Evolutionary conservation across 768 basidiomycete genomes (phyloP).

Genomic region (Phylloporus scabripes): DNA sequence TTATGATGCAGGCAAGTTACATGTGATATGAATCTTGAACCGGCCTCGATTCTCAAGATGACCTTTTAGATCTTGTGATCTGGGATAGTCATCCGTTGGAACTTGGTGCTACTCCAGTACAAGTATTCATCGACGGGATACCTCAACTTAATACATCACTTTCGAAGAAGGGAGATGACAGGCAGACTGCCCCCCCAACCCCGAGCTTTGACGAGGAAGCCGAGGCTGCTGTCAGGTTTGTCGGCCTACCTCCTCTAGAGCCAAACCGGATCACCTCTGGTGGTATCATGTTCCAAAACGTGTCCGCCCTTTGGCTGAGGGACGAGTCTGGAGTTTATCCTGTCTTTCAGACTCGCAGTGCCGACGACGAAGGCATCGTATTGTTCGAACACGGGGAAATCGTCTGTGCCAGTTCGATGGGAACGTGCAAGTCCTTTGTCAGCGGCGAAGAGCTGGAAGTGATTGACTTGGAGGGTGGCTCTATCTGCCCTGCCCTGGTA

Average conservation of each 20-base stretch:
- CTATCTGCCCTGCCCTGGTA: slow-evolving; percentile 54
- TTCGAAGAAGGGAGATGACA: slow-evolving; percentile 39
- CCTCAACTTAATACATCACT: slow-evolving; percentile 45
- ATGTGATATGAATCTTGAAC: background rate
- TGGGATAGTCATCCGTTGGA: slow-evolving; percentile 78
- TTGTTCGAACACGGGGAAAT: slow-evolving; percentile 52
- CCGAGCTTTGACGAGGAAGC: slow-evolving; percentile 63
- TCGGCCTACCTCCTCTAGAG: slow-evolving; percentile 65
- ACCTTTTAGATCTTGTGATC: slow-evolving; percentile 41
- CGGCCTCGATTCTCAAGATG: background rate
- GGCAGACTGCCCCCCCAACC: slow-evolving; percentile 47
- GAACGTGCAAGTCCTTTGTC: slow-evolving; percentile 11
- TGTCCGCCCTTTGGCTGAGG: slow-evolving; percentile 35
- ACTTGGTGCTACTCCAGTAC: slow-evolving; percentile 73
- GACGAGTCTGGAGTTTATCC: slow-evolving; percentile 19
- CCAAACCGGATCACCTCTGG: slow-evolving; percentile 31
- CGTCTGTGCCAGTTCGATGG: slow-evolving; percentile 36
- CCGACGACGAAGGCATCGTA: slow-evolving; percentile 30
- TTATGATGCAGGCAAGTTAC: slow-evolving; percentile 54
- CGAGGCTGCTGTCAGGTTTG: slow-evolving; percentile 48
- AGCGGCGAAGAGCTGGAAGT: slow-evolving; percentile 6
- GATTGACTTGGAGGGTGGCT: slow-evolving; percentile 58
- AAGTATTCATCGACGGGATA: slow-evolving; percentile 84
- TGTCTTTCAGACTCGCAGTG: slow-evolving; percentile 11
- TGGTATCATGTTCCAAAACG: slow-evolving; percentile 48